Conservation (phyloP, 2,329 filamentous ascomycete species). For the Hansfordia pulvinata region DNA sequence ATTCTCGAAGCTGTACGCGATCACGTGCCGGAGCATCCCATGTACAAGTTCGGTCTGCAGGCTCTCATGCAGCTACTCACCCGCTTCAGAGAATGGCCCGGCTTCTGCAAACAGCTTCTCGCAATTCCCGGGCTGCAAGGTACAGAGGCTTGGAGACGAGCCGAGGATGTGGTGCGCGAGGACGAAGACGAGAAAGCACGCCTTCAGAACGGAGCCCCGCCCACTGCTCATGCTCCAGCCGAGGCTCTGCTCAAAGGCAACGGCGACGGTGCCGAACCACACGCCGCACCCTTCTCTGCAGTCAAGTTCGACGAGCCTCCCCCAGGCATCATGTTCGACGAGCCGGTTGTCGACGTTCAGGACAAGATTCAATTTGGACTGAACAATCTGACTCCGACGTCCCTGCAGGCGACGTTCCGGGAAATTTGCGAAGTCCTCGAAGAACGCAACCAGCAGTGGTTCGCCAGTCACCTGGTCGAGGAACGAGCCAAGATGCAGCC, state of each 20-base stretch:
- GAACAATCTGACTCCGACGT: conserved; percentile 90
- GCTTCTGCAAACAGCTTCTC: conserved; percentile 75
- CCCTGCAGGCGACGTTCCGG: conserved; percentile 69
- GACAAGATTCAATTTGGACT: conserved; percentile 92
- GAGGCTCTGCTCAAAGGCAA: conserved; percentile 57
- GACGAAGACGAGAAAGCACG: conserved; percentile 46
- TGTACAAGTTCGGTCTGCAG: conserved; percentile 98
- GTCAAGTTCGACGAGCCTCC: conserved; percentile 62
- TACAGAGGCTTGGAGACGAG: conserved; percentile 73
- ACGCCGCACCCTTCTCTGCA: conserved; percentile 60
- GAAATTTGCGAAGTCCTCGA: conserved; percentile 71
- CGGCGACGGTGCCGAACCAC: conserved; percentile 52
- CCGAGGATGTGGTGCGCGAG: conserved; percentile 65
- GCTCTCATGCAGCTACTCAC: conserved; percentile 79
- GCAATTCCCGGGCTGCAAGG: conserved; percentile 71
- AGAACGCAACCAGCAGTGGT: conserved; percentile 84
- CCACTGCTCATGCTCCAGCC: conserved; percentile 19
- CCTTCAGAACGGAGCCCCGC: conserved; percentile 37
- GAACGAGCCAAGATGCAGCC: conserved; percentile 94
- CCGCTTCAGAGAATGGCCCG: conserved; percentile 86
- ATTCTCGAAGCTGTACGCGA: conserved; percentile 92
- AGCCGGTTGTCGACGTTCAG: conserved; percentile 73
- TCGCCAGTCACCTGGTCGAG: conserved; percentile 87
- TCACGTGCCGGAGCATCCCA: conserved; percentile 67
- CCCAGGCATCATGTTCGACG: conserved; percentile 54